Conservation (phyloP, 805 yeast species). For the Suhomyces xylopsoci region DNA sequence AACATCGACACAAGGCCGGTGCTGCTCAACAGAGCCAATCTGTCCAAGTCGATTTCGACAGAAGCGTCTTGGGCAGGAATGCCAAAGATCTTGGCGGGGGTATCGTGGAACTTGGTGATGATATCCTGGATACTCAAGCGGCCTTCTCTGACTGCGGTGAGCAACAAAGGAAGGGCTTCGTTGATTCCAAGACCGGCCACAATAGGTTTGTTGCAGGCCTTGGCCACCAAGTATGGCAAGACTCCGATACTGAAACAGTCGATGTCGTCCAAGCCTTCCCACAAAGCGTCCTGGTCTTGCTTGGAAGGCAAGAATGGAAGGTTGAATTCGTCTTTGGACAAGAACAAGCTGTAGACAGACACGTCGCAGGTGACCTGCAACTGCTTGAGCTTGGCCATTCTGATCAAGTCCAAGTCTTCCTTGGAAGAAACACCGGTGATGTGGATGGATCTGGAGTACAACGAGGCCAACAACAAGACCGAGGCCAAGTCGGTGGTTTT, state of each 20-base stretch:
- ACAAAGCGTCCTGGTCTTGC: constrained; percentile 77
- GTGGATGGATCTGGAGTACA: constrained; percentile 82
- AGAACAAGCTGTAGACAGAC: constrained; percentile 72
- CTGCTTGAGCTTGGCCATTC: constrained; percentile 80
- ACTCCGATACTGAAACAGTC: constrained; percentile 88
- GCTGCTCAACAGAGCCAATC: constrained; percentile 43
- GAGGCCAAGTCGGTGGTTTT: constrained; percentile 91
- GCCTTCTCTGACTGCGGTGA: constrained; percentile 75
- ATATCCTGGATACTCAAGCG: constrained; percentile 72
- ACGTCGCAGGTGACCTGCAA: constrained; percentile 88
- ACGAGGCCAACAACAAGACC: constrained; percentile 80
- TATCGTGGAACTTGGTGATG: constrained; percentile 67
- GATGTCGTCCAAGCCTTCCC: constrained; percentile 68
- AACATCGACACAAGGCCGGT: constrained; percentile 33
- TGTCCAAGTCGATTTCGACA: constrained; percentile 82
- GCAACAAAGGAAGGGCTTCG: constrained; percentile 77
- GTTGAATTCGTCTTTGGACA: constrained; percentile 67
- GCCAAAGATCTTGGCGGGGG: constrained; percentile 79
- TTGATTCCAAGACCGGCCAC: constrained; percentile 74
- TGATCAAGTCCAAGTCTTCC: constrained; percentile 79
- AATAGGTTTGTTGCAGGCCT: constrained; percentile 56
- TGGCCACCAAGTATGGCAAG: constrained; percentile 70
- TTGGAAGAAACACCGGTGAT: constrained; percentile 79
- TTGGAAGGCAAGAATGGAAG: constrained; percentile 73
- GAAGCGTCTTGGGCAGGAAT: constrained; percentile 75